Conservation (phyloP, 352 stramenopile genomes). For the Halophytophthora batemanensis region DNA sequence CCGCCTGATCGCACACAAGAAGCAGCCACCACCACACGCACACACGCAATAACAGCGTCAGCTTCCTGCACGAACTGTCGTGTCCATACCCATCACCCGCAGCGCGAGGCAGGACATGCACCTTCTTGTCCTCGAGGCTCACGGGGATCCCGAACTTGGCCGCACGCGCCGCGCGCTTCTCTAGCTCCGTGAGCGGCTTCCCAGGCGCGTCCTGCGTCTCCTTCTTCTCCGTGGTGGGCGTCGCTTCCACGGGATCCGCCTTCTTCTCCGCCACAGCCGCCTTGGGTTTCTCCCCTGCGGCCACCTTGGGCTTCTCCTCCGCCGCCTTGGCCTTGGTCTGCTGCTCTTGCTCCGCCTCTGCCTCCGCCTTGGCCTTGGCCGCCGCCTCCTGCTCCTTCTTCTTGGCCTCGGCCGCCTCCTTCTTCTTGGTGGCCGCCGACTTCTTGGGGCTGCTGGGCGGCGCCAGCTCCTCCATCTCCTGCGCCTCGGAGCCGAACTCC, state of each 20-base stretch:
- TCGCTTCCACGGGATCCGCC: too few relatives aligned
- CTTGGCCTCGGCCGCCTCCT: too few relatives aligned
- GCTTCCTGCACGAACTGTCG: too few relatives aligned
- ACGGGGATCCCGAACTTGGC: slow-evolving; percentile 79
- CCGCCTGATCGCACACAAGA: slow-evolving; percentile 32
- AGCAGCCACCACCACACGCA: slow-evolving; percentile 3
- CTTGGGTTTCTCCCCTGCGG: slow-evolving; percentile 8
- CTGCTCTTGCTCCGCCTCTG: slow-evolving; percentile 13
- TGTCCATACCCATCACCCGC: neutral
- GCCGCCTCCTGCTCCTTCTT: slow-evolving; percentile 18
- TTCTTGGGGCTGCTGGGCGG: slow-evolving; percentile 39
- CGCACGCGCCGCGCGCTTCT: slow-evolving; percentile 74
- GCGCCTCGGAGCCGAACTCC: slow-evolving; percentile 77
- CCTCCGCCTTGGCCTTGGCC: neutral
- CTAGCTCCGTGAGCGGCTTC: slow-evolving; percentile 56
- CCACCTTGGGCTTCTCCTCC: slow-evolving; percentile 1
- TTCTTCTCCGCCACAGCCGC: slow-evolving; percentile 4
- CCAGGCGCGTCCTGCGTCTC: slow-evolving; percentile 3
- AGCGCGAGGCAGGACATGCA: too few relatives aligned
- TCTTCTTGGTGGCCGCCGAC: too few relatives aligned
- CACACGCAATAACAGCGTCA: neutral
- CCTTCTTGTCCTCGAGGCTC: slow-evolving; percentile 76
- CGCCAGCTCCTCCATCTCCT: slow-evolving; percentile 65
- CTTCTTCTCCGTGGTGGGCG: slow-evolving; percentile 12
- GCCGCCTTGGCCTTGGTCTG: slow-evolving; percentile 13